Conservation (phyloP, 495 filamentous ascomycete genomes). For the Penicillium roqueforti region DNA sequence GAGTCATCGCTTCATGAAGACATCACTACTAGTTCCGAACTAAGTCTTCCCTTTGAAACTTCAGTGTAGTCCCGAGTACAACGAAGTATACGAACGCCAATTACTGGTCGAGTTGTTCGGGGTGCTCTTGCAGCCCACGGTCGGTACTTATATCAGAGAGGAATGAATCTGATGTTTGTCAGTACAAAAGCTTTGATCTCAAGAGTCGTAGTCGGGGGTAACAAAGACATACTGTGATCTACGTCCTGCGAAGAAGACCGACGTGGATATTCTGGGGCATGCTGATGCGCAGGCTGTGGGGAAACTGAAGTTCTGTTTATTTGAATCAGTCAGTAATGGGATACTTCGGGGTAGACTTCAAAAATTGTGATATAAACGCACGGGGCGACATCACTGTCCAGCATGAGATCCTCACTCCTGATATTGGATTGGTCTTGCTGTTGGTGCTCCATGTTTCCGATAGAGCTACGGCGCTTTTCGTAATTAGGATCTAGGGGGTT, state of each 20-base stretch:
- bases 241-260: slow-evolving; percentile 9
- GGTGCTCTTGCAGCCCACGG: slow-evolving; percentile 6
- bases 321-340: background rate
- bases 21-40: background rate
- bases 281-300: slow-evolving; percentile 25
- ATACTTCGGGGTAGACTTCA: background rate
- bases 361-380: slow-evolving; percentile 4
- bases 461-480: slow-evolving; percentile 12
- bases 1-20: background rate
- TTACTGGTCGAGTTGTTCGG: slow-evolving; percentile 4
- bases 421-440: background rate
- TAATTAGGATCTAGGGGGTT: slow-evolving; percentile 22
- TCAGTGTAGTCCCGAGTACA: background rate
- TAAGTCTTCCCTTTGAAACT: background rate
- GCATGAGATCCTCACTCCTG: slow-evolving; percentile 13
- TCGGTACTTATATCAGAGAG: background rate
- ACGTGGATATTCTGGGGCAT: too few relatives aligned
- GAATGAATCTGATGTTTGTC: background rate
- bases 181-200: background rate
- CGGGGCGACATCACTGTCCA: slow-evolving; percentile 23
- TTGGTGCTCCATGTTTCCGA: slow-evolving; percentile 3
- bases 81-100: background rate
- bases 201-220: background rate
- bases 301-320: slow-evolving; percentile 21
- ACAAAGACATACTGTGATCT: slow-evolving; percentile 4